phyloP scores from a whole-genome alignment of 352 stramenopile genomes.

The Pilasporangium apinafurcum region DNA sequence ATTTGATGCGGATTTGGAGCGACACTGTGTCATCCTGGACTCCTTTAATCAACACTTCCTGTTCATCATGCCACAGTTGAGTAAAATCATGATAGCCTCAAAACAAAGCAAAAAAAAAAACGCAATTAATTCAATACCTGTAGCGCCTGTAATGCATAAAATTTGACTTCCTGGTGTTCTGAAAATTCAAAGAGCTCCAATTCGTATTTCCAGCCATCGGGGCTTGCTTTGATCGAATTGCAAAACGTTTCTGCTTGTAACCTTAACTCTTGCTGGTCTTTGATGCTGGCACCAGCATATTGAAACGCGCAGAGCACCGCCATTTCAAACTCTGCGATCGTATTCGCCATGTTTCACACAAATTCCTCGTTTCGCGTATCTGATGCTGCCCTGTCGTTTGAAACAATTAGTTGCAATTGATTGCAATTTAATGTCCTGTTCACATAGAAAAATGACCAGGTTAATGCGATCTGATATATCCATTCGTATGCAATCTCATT shows the following conservation, averaged over 20 bases:
- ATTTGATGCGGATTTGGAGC: slow-evolving; percentile 36
- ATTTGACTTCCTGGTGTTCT: slow-evolving; percentile 72
- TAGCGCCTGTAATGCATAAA: slow-evolving; percentile 74
- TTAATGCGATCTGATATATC: no score
- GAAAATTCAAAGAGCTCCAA: slow-evolving; percentile 68
- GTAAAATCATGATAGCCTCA: no score
- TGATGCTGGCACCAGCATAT: slow-evolving; percentile 46
- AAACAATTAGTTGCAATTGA: no score
- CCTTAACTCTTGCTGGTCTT: slow-evolving; percentile 56
- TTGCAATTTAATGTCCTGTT: no score
- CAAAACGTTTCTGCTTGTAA: slow-evolving; percentile 68
- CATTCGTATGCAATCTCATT: no score
- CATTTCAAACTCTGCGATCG: slow-evolving; percentile 57
- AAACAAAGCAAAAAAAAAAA: neutral
- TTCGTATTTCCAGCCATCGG: slow-evolving; percentile 45
- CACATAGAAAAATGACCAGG: no score
- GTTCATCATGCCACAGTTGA: no score
- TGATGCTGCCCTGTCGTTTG: no score
- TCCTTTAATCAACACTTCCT: slow-evolving; percentile 42
- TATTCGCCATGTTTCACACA: slow-evolving; percentile 17
- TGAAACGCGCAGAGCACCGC: slow-evolving; percentile 79
- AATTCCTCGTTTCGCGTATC: no score
- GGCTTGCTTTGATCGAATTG: slow-evolving; percentile 37
- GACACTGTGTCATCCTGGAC: slow-evolving; percentile 37
- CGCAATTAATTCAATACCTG: slow-evolving; percentile 11